phyloP scores from a whole-genome alignment of 371 early-diverging fungal species.

The Mucor circinelloides region DNA sequence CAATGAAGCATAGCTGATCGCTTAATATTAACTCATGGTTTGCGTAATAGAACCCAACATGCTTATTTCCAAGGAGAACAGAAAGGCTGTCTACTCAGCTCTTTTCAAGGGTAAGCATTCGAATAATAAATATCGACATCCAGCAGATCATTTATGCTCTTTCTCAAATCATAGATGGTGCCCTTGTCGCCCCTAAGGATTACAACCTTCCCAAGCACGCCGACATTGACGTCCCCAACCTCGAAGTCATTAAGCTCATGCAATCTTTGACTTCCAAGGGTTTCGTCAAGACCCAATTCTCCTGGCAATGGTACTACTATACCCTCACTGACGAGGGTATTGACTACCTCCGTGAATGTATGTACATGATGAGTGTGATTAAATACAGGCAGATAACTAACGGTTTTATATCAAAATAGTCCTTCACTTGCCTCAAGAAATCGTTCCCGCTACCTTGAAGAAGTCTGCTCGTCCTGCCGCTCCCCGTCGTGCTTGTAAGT shows the following conservation, averaged over 20 bases:
- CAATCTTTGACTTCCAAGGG: conserved; percentile 97
- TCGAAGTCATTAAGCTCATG: conserved; percentile 98
- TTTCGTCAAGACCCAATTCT: conserved; percentile 96
- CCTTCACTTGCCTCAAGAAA: conserved; percentile 96
- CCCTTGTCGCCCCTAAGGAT: conserved; percentile 98
- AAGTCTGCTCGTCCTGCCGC: conserved; percentile 82
- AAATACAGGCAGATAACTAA: too few relatives aligned
- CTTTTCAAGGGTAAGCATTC: conserved; percentile 78
- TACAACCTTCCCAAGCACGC: conserved; percentile 94
- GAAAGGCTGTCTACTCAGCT: conserved; percentile 93
- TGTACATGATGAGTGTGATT: not conserved
- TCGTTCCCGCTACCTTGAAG: conserved; percentile 97
- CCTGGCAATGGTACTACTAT: conserved; percentile 99
- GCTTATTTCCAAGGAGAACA: conserved; percentile 96
- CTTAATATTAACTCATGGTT: not conserved
- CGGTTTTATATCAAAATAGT: conserved; percentile 42
- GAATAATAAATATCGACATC: not conserved
- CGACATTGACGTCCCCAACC: conserved; percentile 96
- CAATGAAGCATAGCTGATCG: not conserved
- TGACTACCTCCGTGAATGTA: conserved; percentile 93
- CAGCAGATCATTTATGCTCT: not conserved
- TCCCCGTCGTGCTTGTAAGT: conserved; percentile 69
- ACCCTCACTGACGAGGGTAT: conserved; percentile 97
- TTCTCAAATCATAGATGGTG: conserved; percentile 75
- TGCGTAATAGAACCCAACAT: conserved; percentile 58